Evolutionary conservation across 352 stramenopile species (phyloP).

Genomic region (Phytopythium oedochilum): DNA sequence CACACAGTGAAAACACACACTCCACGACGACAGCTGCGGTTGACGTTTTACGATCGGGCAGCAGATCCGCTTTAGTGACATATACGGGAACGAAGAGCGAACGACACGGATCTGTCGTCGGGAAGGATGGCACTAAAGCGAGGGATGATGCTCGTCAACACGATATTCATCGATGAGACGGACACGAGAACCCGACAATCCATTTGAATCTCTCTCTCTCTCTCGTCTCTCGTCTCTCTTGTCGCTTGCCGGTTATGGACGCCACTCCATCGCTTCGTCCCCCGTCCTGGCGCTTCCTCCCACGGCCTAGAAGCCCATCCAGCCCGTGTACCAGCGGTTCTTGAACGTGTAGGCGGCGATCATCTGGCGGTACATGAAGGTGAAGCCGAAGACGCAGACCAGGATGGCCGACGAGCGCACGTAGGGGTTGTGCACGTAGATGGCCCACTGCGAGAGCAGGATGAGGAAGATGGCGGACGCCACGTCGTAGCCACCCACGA

Average conservation of each 20-base stretch:
- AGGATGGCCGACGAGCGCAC: constrained; percentile 58
- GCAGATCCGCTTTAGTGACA: constrained; percentile 1
- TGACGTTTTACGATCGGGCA: background rate
- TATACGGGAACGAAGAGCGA: background rate
- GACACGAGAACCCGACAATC: too few species aligned
- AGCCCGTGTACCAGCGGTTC: constrained; percentile 87
- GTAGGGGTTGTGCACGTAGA: constrained; percentile 57
- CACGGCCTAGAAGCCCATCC: constrained; percentile 66
- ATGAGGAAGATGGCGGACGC: constrained; percentile 67
- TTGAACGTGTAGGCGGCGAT: constrained; percentile 83
- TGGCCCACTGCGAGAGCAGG: constrained; percentile 76
- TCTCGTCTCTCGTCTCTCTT: too few species aligned
- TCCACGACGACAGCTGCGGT: too few species aligned
- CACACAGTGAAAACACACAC: too few species aligned
- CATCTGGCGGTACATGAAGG: constrained; percentile 85
- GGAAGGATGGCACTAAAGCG: background rate
- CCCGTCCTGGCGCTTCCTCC: background rate
- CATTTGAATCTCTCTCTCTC: background rate
- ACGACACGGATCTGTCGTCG: background rate
- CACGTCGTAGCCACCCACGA: constrained; percentile 70
- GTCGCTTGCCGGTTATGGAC: background rate
- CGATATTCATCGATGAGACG: too few species aligned
- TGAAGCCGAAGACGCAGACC: constrained; percentile 57
- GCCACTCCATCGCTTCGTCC: background rate
- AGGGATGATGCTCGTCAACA: background rate